Base-by-base conservation (phyloP, 371 early-diverging fungal species). In the Mortierella sp. region DNA sequence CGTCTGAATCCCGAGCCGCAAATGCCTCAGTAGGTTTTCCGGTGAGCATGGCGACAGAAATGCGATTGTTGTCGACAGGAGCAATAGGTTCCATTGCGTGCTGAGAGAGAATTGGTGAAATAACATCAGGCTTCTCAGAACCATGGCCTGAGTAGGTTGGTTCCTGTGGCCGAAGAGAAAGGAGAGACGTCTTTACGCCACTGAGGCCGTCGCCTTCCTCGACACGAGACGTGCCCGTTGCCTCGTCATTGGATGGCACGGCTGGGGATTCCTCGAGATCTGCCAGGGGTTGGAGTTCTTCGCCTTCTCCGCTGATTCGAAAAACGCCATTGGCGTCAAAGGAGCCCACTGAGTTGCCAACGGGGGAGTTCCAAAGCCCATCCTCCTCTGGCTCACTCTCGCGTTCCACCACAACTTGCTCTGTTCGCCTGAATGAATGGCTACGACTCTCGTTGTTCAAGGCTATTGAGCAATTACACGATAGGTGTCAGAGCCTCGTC, bases 311-410 rank as follows among this genome's bases (percentile, higher is more conserved):
- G 49, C 89, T 88, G 70, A 93, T 88, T 54, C 93, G 91, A 83
- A 95, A 95, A 48, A 94, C 91, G 48, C 95, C 95, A 72, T 94
- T 92, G 35, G 90, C 88, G 70, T 92, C 93, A 84, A 93, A 94
- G 54, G 93, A 90, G 3, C 92, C 92, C 7, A 92, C 89, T 38
- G 83, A 87, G 68, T 88, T 88, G 75, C 92, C 89, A 8, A 78
- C 84, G 38, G 83, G 87, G 7, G 83, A 83, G 44, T 80, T 87
- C 83, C 82, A 87, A 46, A 81, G 87, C 11, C 79, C 79, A 29
- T 87, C 83, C 43, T 87, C 87, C 27, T 83, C 81, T 32, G 58
- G 77, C 46, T 79, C 79, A 38, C 75, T 77, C 48, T 83, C 80
- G 18, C 79, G 87, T 65, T 82, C 77, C 68, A 68, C 68, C 29